Evolutionary conservation across 768 basidiomycete genomes (phyloP).

Genomic region (Omphalotus guepiniiformis): DNA sequence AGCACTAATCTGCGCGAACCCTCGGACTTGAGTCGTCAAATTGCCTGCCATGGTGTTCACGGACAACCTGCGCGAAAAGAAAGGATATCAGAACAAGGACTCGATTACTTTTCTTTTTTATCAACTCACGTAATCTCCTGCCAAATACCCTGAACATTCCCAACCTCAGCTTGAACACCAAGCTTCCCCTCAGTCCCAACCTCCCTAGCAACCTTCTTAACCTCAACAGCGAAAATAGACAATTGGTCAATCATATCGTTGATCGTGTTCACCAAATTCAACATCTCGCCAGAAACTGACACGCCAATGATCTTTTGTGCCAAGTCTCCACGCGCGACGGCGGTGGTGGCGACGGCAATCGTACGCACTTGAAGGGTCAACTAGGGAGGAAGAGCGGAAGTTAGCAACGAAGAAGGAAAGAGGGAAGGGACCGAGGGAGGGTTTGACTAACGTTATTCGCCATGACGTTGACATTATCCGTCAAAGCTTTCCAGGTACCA

Average conservation of each 20-base stretch:
- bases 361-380: too few relatives aligned
- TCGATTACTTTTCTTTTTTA: too few relatives aligned
- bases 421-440: constrained; percentile 55
- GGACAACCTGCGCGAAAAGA: constrained; percentile 55
- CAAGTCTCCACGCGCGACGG: constrained; percentile 91
- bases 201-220: constrained; percentile 95
- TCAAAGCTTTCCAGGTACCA: constrained; percentile 96
- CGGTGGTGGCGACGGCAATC: constrained; percentile 45
- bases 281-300: constrained; percentile 91
- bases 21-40: constrained; percentile 96
- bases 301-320: constrained; percentile 92
- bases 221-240: constrained; percentile 54
- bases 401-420: background rate
- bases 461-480: constrained; percentile 96
- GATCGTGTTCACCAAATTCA: constrained; percentile 96
- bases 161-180: constrained; percentile 95
- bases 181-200: constrained; percentile 99
- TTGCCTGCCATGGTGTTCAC: constrained; percentile 98
- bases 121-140: constrained; percentile 94
- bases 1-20: constrained; percentile 97
- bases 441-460: constrained; percentile 91
- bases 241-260: constrained; percentile 74
- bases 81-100: too few relatives aligned
- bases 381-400: constrained; percentile 10
- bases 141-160: constrained; percentile 97